phyloP scores from a whole-genome alignment of 139 green algal genomes.

The Chlorella sorokiniana region DNA sequence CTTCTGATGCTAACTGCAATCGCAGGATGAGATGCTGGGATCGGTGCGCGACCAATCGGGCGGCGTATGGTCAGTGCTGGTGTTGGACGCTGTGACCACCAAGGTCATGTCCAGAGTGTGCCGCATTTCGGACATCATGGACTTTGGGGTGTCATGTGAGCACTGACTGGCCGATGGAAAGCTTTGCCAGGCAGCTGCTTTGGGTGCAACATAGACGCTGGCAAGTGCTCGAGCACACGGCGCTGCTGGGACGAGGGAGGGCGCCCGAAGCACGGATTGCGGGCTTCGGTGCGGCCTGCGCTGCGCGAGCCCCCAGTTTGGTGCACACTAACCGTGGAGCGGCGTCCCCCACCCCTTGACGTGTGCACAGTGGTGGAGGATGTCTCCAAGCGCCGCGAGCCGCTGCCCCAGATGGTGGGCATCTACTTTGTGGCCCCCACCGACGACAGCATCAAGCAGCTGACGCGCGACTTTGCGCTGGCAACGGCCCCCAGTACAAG shows the following conservation, averaged over 20 bases:
- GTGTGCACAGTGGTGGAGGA: constrained; percentile 74
- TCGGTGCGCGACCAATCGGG: constrained; percentile 51
- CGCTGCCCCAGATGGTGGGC: constrained; percentile 65
- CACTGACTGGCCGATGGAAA: not conserved
- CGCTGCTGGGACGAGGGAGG: no score
- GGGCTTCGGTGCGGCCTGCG: no score
- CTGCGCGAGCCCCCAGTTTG: no score
- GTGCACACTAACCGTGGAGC: not conserved
- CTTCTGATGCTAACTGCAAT: not conserved
- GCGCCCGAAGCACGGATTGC: no score
- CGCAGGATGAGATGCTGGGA: constrained; percentile 78
- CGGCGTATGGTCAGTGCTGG: constrained; percentile 78
- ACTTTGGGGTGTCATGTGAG: constrained; percentile 63
- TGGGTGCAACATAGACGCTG: no score
- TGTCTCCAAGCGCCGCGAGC: constrained; percentile 71
- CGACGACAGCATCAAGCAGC: constrained; percentile 42
- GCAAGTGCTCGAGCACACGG: no score
- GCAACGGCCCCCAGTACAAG: constrained; percentile 58
- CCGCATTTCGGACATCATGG: constrained; percentile 71
- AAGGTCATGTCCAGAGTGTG: constrained; percentile 63
- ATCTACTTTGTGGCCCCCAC: constrained; percentile 91
- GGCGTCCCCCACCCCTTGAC: not conserved
- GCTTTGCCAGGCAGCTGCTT: not conserved
- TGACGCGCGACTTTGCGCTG: constrained; percentile 71
- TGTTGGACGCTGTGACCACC: constrained; percentile 82